These are phyloP conservation scores for Nakaseomyces nivariensis DNA, from an alignment of 1,139 yeast genomes.

Conservation along the genomic window DNA sequence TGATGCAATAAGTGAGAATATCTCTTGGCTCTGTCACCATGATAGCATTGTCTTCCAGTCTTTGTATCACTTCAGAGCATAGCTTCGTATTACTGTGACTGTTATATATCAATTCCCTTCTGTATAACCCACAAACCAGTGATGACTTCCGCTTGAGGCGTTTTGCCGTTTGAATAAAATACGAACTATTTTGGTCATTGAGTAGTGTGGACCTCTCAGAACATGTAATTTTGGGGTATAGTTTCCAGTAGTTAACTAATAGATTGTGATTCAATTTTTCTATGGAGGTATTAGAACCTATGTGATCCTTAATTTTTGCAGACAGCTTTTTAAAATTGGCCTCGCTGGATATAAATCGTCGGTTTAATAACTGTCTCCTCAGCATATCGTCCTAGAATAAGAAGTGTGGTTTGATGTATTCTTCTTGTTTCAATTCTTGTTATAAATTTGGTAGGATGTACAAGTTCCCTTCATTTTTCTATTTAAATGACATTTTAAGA, in stretches of 20 bases:
- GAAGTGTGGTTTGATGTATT: too few species aligned
- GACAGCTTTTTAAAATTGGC: not conserved
- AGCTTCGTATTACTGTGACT: constrained; percentile 2
- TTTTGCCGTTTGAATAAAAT: constrained; percentile 4
- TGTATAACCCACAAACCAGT: constrained; percentile 13
- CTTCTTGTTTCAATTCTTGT: too few species aligned
- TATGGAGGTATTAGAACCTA: not conserved
- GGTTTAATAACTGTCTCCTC: not conserved
- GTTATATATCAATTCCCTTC: constrained; percentile 15
- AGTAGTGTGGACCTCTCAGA: not conserved
- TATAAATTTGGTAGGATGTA: too few species aligned
- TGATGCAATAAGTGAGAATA: constrained; percentile 13
- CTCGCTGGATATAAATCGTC: not conserved
- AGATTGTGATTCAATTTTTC: not conserved
- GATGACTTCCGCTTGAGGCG: constrained; percentile 8
- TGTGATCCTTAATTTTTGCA: not conserved
- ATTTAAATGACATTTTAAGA: too few species aligned
- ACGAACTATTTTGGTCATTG: constrained; percentile 1
- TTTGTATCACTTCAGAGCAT: constrained; percentile 2
- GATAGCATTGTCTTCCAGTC: not conserved
- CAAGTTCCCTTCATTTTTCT: too few species aligned
- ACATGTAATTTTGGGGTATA: not conserved
- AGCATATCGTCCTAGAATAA: too few species aligned
- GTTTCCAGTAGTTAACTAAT: not conserved
- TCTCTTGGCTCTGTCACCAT: constrained; percentile 4